Evolutionary conservation across 2,329 filamentous ascomycete genomes (phyloP).

Genomic region (Teratosphaeria destructans): DNA sequence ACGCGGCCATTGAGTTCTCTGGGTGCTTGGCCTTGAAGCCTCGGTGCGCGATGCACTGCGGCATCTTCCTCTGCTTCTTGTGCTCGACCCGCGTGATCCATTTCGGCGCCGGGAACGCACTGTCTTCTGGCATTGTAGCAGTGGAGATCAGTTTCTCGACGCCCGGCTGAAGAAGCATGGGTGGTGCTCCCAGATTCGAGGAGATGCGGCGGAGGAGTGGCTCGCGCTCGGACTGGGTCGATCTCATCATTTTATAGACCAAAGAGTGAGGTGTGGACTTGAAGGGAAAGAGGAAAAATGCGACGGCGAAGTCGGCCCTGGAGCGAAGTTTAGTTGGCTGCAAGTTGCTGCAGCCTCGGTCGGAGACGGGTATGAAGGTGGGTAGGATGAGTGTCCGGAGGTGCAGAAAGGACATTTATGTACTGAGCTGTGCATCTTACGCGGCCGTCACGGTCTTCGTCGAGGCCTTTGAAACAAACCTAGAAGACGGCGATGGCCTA

Average conservation of each 20-base stretch:
- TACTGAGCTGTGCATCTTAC: neutral
- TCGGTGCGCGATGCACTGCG: conserved; percentile 67
- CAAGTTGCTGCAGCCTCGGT: neutral
- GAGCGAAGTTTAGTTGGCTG: neutral
- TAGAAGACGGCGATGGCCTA: neutral
- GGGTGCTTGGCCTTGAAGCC: conserved; percentile 69
- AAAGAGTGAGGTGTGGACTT: neutral
- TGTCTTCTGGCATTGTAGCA: conserved; percentile 12
- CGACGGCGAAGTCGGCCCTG: neutral
- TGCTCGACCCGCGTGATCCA: conserved; percentile 16
- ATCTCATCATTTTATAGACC: neutral
- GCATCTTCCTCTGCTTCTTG: conserved; percentile 32
- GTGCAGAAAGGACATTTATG: neutral
- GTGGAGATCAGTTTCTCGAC: conserved; percentile 19
- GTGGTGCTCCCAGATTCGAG: conserved; percentile 10
- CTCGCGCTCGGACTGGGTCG: neutral
- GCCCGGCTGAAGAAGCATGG: conserved; percentile 21
- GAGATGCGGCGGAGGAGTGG: conserved; percentile 6
- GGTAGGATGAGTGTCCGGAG: neutral
- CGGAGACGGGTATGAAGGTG: neutral
- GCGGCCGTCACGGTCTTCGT: neutral
- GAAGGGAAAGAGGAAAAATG: neutral
- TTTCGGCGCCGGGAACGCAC: conserved; percentile 13
- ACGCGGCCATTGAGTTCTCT: conserved; percentile 78
- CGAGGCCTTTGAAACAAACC: neutral